Evolutionary conservation across 1,284 basidiomycete genomes (phyloP).

Genomic region (Pholiota adiposa): DNA sequence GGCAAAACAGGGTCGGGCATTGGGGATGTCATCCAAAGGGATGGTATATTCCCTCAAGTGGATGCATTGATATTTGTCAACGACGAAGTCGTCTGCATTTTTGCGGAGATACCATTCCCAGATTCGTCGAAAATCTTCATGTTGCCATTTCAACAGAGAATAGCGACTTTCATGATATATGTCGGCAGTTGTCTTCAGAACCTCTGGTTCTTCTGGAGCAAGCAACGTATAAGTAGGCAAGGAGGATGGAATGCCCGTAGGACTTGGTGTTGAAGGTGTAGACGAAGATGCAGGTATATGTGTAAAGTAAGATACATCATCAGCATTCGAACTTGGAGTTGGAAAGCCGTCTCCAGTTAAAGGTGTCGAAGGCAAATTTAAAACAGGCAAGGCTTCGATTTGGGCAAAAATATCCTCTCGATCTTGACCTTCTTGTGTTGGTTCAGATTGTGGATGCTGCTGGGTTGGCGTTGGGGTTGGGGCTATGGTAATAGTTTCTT

Average conservation of each 20-base stretch:
- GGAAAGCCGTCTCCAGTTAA: conserved; percentile 35
- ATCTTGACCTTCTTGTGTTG: conserved; percentile 26
- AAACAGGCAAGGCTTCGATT: conserved; percentile 67
- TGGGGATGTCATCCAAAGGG: conserved; percentile 68
- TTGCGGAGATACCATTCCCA: conserved; percentile 93
- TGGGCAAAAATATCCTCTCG: conserved; percentile 66
- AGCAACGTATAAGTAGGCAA: conserved; percentile 5
- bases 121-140: conserved; percentile 83
- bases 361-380: conserved; percentile 52
- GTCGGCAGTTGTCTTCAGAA: conserved; percentile 55
- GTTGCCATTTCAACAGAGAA: conserved; percentile 73
- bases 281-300: conserved; percentile 21
- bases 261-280: conserved; percentile 18
- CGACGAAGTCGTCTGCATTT: conserved; percentile 83
- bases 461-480: conserved; percentile 10
- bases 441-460: conserved; percentile 10
- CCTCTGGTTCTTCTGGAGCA: conserved; percentile 41
- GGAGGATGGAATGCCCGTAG: conserved; percentile 4
- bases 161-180: conserved; percentile 77
- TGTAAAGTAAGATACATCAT: conserved; percentile 36
- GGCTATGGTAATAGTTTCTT: conserved; percentile 43
- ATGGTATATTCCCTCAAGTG: conserved; percentile 76
- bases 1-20: conserved; percentile 71
- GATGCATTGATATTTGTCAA: conserved; percentile 94
- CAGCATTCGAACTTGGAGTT: conserved; percentile 26